Conservation (phyloP, 495 filamentous ascomycete genomes). For the Neurospora hispaniola region DNA sequence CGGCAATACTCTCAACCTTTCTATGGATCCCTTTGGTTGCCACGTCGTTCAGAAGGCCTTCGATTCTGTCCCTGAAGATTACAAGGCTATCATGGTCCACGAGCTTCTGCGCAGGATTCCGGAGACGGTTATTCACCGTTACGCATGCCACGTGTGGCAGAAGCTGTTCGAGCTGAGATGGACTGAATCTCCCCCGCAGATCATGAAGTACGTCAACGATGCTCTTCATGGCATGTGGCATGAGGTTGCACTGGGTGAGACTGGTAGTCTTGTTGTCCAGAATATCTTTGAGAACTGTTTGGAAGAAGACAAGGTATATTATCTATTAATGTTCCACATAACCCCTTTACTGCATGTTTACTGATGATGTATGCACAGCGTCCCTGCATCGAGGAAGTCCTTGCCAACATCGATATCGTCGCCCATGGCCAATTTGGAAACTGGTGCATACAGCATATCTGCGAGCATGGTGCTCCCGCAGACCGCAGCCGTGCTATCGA, state of each 20-base stretch:
- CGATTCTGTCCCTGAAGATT: slow-evolving; percentile 91
- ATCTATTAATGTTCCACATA: neutral
- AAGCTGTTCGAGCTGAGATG: slow-evolving; percentile 98
- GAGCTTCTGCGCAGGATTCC: slow-evolving; percentile 91
- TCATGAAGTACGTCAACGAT: slow-evolving; percentile 98
- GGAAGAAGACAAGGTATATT: slow-evolving; percentile 86
- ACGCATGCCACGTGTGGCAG: slow-evolving; percentile 99
- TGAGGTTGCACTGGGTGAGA: slow-evolving; percentile 93
- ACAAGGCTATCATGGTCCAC: slow-evolving; percentile 97
- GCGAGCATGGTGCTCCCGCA: slow-evolving; percentile 85
- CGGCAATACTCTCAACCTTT: slow-evolving; percentile 85
- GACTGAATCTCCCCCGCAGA: slow-evolving; percentile 88
- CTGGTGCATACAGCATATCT: slow-evolving; percentile 99
- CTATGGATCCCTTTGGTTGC: slow-evolving; percentile 97
- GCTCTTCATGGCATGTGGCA: slow-evolving; percentile 96
- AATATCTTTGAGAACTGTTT: slow-evolving; percentile 99
- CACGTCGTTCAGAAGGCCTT: slow-evolving; percentile 98
- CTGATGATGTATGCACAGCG: slow-evolving; percentile 49
- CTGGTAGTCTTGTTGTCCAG: slow-evolving; percentile 93
- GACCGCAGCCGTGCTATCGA: slow-evolving; percentile 91
- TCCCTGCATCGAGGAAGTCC: slow-evolving; percentile 91
- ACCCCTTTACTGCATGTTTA: neutral
- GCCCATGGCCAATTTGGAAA: slow-evolving; percentile 98
- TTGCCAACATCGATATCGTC: slow-evolving; percentile 87
- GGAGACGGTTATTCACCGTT: slow-evolving; percentile 95